Percentiles rank a stretch among this genome's conserved stretches.
Conservation (phyloP, 768 basidiomycete genomes). For the Saitozyma podzolica region DNA sequence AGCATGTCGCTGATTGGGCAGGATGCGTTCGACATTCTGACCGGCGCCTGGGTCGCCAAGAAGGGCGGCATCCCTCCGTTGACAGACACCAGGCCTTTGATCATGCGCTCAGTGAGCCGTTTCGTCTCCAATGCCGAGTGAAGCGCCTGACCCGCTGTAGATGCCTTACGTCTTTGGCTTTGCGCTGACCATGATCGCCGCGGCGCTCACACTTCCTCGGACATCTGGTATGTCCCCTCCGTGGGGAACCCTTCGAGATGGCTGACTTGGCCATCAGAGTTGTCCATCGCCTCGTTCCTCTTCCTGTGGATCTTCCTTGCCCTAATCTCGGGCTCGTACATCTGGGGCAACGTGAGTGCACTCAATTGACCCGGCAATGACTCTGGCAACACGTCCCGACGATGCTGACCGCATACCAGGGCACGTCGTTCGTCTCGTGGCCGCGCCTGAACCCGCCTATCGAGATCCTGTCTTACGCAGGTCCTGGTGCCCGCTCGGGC, state of each 20-base stretch:
- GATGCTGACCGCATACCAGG: constrained; percentile 55
- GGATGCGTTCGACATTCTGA: constrained; percentile 93
- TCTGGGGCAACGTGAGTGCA: constrained; percentile 56
- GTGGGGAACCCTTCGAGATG: background rate
- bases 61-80: constrained; percentile 71
- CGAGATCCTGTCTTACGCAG: constrained; percentile 80
- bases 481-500: constrained; percentile 79
- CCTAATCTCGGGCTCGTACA: constrained; percentile 65
- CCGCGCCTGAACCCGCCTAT: constrained; percentile 77
- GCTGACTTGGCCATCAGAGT: constrained; percentile 59
- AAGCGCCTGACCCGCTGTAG: constrained; percentile 54
- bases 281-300: constrained; percentile 81
- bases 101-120: constrained; percentile 73
- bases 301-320: constrained; percentile 71
- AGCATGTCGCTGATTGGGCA: constrained; percentile 41
- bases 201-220: constrained; percentile 80
- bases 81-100: constrained; percentile 74
- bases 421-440: constrained; percentile 93
- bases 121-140: background rate
- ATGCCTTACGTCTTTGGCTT: constrained; percentile 79
- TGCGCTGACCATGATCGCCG: constrained; percentile 82
- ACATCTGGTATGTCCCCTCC: constrained; percentile 67
- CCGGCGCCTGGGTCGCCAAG: constrained; percentile 85
- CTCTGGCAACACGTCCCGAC: background rate
- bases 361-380: background rate